Evolutionary conservation across 2,329 filamentous ascomycete species (phyloP).

Genomic region (Fusarium nelsonii): DNA sequence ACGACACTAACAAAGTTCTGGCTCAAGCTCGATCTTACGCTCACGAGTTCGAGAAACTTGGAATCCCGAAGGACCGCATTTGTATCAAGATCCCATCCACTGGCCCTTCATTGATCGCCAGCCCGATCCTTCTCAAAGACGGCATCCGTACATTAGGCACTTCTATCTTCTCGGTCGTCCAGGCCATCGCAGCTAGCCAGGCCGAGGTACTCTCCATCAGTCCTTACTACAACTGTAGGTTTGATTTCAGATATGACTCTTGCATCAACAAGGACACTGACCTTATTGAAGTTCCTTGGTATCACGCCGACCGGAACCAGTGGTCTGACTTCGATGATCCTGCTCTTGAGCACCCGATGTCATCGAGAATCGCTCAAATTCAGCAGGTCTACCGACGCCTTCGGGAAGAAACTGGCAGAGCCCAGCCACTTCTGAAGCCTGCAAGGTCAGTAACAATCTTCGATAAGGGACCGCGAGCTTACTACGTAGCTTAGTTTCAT

Average conservation of each 20-base stretch:
- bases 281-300: constrained; percentile 1
- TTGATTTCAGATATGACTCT: fast-evolving
- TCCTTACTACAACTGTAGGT: constrained; percentile 9
- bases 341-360: constrained; percentile 23
- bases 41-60: constrained; percentile 2
- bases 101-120: constrained; percentile 14
- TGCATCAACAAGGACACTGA: fast-evolving
- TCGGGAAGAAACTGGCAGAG: neutral
- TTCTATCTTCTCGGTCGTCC: constrained; percentile 10
- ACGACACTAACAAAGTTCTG: neutral
- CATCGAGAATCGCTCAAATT: constrained; percentile 2
- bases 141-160: constrained; percentile 14
- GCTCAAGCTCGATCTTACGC: neutral
- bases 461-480: fast-evolving
- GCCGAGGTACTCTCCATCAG: neutral
- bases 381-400: neutral
- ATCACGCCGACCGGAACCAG: neutral
- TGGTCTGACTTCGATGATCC: constrained; percentile 16
- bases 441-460: neutral
- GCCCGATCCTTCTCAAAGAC: constrained; percentile 1
- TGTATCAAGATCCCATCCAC: constrained; percentile 18
- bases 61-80: neutral
- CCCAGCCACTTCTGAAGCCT: constrained; percentile 4
- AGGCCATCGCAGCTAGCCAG: constrained; percentile 1
- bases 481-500: neutral